These are phyloP conservation scores for Cyclaneusma minus DNA, from an alignment of 2,329 filamentous ascomycete genomes.

Conservation along the genomic window DNA sequence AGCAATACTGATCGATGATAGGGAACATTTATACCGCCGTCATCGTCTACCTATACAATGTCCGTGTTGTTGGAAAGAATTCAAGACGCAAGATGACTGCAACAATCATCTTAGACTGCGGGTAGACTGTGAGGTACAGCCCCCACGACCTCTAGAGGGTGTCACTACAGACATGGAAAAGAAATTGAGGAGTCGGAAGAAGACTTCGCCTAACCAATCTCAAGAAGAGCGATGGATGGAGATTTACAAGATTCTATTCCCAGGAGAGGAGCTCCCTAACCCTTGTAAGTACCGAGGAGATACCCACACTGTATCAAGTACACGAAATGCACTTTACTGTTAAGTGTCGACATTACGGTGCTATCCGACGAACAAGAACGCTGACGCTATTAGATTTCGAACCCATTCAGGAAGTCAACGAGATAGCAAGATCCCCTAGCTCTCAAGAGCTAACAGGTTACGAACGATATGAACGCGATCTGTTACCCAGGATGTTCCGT, in stretches of 20 bases:
- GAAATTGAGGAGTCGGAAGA: conserved; percentile 8
- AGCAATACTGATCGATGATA: too few relatives aligned
- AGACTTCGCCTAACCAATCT: conserved; percentile 4
- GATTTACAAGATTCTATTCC: conserved; percentile 9
- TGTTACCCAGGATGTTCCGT: conserved; percentile 3
- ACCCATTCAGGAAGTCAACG: conserved; percentile 1
- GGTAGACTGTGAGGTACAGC: conserved; percentile 4
- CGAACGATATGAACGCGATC: conserved; percentile 2
- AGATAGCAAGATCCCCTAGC: conserved; percentile 1
- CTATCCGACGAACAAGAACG: conserved; percentile 9
- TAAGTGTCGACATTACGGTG: conserved; percentile 4
- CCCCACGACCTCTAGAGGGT: conserved; percentile 3
- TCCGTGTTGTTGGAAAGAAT: conserved; percentile 6
- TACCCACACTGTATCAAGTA: too few relatives aligned
- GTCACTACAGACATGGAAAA: conserved; percentile 7
- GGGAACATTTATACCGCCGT: conserved; percentile 7
- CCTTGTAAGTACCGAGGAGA: conserved; percentile 11
- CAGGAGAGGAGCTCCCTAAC: conserved; percentile 6
- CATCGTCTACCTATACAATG: conserved; percentile 7
- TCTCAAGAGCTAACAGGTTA: conserved; percentile 1
- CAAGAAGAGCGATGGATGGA: conserved; percentile 9
- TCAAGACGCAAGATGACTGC: conserved; percentile 6
- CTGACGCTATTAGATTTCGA: conserved; percentile 15
- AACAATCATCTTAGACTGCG: conserved; percentile 5
- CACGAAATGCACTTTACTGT: too few relatives aligned